Conservation (phyloP, 306 rosid genomes). For the Sicyos edulis region DNA sequence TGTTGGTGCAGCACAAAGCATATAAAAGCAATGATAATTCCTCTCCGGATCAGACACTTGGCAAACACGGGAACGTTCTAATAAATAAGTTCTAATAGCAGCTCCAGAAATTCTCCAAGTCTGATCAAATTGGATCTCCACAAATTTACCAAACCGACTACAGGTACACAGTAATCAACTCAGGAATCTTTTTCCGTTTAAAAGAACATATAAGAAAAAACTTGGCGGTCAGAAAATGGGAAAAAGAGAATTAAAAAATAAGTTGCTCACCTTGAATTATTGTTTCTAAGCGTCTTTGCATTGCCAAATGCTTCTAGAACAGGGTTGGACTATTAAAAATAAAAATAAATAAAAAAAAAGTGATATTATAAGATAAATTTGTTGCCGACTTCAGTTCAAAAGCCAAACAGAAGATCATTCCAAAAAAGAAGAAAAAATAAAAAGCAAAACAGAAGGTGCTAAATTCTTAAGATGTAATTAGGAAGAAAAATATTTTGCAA, state of each 20-base stretch:
- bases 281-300: conserved; percentile 89
- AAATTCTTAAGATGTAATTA: conserved; percentile 19
- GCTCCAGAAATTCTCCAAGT: conserved; percentile 94
- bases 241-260: conserved; percentile 7
- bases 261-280: conserved; percentile 71
- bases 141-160: conserved; percentile 99
- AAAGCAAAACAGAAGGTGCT: conserved; percentile 5
- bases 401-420: conserved; percentile 8
- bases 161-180: conserved; percentile 36
- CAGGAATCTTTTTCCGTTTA: conserved; percentile 26
- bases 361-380: conserved; percentile 12
- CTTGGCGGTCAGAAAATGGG: conserved; percentile 3
- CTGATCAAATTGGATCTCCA: conserved; percentile 86
- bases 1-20: conserved; percentile 90
- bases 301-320: conserved; percentile 98
- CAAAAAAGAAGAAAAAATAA: too few species aligned
- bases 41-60: conserved; percentile 98
- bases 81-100: conserved; percentile 88
- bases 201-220: not conserved
- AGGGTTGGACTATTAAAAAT: conserved; percentile 85
- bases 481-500: not conserved
- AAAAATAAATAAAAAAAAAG: too few species aligned
- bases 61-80: conserved; percentile 92
- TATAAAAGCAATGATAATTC: conserved; percentile 96
- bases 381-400: not conserved